phyloP scores from a whole-genome alignment of 2,329 filamentous ascomycete genomes.

The Xylaria sp. region DNA sequence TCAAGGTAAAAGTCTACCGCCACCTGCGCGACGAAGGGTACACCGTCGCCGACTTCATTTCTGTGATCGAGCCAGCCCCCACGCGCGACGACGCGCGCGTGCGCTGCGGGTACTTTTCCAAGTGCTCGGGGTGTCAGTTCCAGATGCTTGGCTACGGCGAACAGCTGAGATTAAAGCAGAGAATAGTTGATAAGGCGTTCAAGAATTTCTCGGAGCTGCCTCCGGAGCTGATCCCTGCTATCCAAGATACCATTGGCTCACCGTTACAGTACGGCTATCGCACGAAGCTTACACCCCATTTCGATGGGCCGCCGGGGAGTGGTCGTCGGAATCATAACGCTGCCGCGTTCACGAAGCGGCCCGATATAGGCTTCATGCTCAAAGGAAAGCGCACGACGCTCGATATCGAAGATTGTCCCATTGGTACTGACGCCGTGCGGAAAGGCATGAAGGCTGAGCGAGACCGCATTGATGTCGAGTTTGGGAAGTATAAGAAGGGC shows the following conservation, averaged over 20 bases:
- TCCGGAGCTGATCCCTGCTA: constrained; percentile 75
- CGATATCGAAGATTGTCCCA: constrained; percentile 97
- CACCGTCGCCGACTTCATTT: constrained; percentile 83
- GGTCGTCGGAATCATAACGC: constrained; percentile 50
- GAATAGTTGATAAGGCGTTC: constrained; percentile 91
- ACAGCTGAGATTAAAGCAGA: constrained; percentile 85
- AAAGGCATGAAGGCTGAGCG: constrained; percentile 82
- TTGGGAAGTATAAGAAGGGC: constrained; percentile 77
- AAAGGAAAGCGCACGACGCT: constrained; percentile 84
- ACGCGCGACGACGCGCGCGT: constrained; percentile 81
- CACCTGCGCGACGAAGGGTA: constrained; percentile 74
- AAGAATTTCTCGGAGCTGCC: constrained; percentile 87
- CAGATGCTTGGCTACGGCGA: constrained; percentile 94
- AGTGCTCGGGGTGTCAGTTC: constrained; percentile 93
- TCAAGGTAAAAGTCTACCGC: constrained; percentile 80
- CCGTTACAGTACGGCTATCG: constrained; percentile 93
- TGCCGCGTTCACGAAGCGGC: constrained; percentile 67
- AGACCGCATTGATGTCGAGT: constrained; percentile 76
- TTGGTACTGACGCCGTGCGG: constrained; percentile 87
- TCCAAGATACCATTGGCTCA: constrained; percentile 87
- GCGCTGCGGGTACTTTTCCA: constrained; percentile 85
- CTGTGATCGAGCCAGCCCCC: constrained; percentile 76
- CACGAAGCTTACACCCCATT: constrained; percentile 97
- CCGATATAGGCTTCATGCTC: constrained; percentile 87
- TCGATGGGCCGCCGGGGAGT: constrained; percentile 75